Evolutionary conservation across 805 yeast species (phyloP), one percentile per base, ranked within the genome.

Genomic region (Sungouiozyma ichnusensis): DNA sequence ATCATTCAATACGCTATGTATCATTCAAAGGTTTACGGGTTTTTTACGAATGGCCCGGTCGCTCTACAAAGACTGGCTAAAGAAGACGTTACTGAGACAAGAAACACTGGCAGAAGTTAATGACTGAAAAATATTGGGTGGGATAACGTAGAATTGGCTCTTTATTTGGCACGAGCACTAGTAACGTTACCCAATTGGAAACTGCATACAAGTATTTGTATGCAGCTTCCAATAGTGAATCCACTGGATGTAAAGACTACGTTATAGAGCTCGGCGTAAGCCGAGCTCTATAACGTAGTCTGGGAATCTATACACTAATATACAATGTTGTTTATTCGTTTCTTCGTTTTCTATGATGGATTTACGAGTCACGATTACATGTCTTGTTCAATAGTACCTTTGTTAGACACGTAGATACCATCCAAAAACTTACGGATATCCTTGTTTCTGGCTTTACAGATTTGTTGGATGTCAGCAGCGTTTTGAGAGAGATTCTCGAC

Each of bases 371-470:
- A n/a, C n/a, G n/a, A n/a, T 60, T 64, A 66, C 27, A 57, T 58
- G 37, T 80, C 88, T 68, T 80, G 84, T 52, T 72, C 83, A 66
- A 90, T 76, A 68, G 75, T 74, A 65, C 95, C 95, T 74, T 83
- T 84, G 76, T 84, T 92, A 57, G 97, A 88, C 63, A 90, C 98
- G 72, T 90, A 90, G 76, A 90, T 88, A 87, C 99, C 99, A 73
- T 94, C 98, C 79, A 92, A 84, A 81, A 92, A 92, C 80, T 92
- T 92, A 77, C 97, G 85, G 87, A 92, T 92, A 92, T 90, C 98
- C 90, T 92, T 92, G 92, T 90, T 90, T 79, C 95, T 85, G 68
- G 87, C 97, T 72, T 94, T 81, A 79, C 97, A 87, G 71, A 79
- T 79, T 77, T 90, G 97, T 75, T 90, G 96, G 64, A 92, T 78